A percentile compares a stretch with the other conserved stretches of the same genome.
These are phyloP conservation scores for Candida cerambycidarum DNA, from an alignment of 805 yeast genomes.

Conservation along the genomic window DNA sequence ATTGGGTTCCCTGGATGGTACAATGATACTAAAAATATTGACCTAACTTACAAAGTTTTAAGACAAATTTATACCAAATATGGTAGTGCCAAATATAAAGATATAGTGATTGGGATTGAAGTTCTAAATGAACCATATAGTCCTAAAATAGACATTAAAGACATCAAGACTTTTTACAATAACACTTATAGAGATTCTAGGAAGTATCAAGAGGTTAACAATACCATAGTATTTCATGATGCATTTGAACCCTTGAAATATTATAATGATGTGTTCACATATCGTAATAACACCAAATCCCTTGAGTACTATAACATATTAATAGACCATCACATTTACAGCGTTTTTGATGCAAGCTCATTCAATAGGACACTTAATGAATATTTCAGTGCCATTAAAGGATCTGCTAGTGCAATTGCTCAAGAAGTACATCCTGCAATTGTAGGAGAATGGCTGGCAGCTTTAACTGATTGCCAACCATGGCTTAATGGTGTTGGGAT, in stretches of 20 bases:
- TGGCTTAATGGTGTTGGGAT: constrained; percentile 71
- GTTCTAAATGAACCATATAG: constrained; percentile 40
- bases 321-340: constrained; percentile 43
- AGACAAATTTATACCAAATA: constrained; percentile 33
- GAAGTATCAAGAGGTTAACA: constrained; percentile 28
- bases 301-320: constrained; percentile 18
- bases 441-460: constrained; percentile 76
- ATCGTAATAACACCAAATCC: no score
- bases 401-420: constrained; percentile 32
- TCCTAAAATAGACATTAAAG: constrained; percentile 21
- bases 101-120: constrained; percentile 41
- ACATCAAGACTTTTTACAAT: constrained; percentile 28
- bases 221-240: constrained; percentile 62
- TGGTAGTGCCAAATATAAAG: constrained; percentile 24
- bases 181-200: constrained; percentile 34
- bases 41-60: constrained; percentile 32
- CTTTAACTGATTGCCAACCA: constrained; percentile 66
- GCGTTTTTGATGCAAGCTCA: constrained; percentile 29
- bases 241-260: constrained; percentile 9
- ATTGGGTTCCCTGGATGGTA: constrained; percentile 38
- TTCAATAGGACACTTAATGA: constrained; percentile 29
- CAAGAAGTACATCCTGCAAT: constrained; percentile 49
- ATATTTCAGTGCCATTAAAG: constrained; percentile 29
- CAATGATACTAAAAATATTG: constrained; percentile 26
- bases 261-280: no score